These are phyloP conservation scores for Mycena venus DNA, from an alignment of 768 basidiomycete species.

Conservation along the genomic window DNA sequence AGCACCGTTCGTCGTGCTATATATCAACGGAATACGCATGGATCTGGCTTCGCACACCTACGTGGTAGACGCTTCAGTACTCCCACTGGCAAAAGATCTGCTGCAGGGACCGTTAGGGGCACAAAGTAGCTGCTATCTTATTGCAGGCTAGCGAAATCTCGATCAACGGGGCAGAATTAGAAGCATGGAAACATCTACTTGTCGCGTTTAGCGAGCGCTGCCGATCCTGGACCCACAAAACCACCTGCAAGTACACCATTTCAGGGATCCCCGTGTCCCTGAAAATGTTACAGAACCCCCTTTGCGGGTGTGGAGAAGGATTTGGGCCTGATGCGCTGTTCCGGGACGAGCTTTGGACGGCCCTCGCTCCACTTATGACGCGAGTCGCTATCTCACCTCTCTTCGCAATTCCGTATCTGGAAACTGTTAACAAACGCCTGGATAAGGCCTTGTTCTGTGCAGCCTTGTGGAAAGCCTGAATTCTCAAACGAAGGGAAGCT, in stretches of 20 bases:
- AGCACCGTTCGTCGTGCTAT: conserved; percentile 50
- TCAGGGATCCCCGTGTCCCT: conserved; percentile 45
- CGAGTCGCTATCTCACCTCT: conserved; percentile 56
- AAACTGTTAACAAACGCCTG: conserved; percentile 43
- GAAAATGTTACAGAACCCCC: conserved; percentile 45
- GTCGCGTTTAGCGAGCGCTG: conserved; percentile 56
- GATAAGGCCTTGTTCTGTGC: conserved; percentile 41
- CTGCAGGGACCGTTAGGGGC: conserved; percentile 24
- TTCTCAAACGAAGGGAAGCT: conserved; percentile 26
- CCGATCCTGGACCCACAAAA: conserved; percentile 53
- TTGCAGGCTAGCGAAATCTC: neutral
- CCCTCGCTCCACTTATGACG: conserved; percentile 50
- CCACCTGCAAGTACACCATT: conserved; percentile 52
- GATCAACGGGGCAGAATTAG: conserved; percentile 39
- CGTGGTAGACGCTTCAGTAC: conserved; percentile 55
- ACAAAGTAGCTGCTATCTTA: neutral
- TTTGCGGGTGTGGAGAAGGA: conserved; percentile 58
- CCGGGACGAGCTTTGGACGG: conserved; percentile 40
- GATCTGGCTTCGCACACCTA: conserved; percentile 59
- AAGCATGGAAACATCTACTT: conserved; percentile 56
- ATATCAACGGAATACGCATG: conserved; percentile 52
- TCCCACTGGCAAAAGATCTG: conserved; percentile 42
- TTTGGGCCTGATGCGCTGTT: conserved; percentile 48
- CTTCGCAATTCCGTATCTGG: conserved; percentile 59
- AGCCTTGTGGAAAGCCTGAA: conserved; percentile 34